Percentiles rank a stretch among this genome's conserved stretches.
phyloP scores from a whole-genome alignment of 2,329 filamentous ascomycete genomes.

The Alternaria viburni region DNA sequence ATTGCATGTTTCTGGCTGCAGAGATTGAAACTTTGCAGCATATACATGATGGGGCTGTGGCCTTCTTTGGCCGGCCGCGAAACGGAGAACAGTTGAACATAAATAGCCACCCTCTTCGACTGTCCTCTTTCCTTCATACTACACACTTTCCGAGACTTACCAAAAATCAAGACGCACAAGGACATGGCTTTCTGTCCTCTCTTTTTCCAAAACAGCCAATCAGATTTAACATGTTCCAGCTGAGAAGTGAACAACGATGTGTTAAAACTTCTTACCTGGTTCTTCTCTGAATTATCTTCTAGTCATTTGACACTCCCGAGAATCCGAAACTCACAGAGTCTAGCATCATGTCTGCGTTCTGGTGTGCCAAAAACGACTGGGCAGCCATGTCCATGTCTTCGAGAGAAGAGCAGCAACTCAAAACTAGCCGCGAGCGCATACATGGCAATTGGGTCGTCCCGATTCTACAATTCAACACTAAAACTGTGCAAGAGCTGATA shows the following conservation, averaged over 20 bases:
- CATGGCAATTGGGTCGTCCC: not conserved
- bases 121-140: not conserved
- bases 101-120: not conserved
- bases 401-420: not conserved
- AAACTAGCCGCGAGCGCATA: not conserved
- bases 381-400: no score
- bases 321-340: no score
- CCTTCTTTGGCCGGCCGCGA: not conserved
- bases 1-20: not conserved
- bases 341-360: not conserved
- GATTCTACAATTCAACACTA: not conserved
- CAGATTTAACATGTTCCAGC: rapidly evolving
- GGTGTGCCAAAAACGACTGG: not conserved
- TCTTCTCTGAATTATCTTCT: not conserved
- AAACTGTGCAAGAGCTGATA: not conserved
- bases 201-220: not conserved
- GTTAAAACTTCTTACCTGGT: not conserved
- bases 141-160: not conserved
- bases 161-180: rapidly evolving
- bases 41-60: not conserved
- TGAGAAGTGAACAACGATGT: not conserved
- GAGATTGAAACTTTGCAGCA: not conserved
- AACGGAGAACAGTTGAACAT: not conserved
- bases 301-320: rapidly evolving
- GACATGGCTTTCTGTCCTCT: not conserved